Evolutionary conservation across 176 grass and related monocot species (phyloP), one percentile per base, ranked within the genome.

Genomic region (Olyra latifolia): DNA sequence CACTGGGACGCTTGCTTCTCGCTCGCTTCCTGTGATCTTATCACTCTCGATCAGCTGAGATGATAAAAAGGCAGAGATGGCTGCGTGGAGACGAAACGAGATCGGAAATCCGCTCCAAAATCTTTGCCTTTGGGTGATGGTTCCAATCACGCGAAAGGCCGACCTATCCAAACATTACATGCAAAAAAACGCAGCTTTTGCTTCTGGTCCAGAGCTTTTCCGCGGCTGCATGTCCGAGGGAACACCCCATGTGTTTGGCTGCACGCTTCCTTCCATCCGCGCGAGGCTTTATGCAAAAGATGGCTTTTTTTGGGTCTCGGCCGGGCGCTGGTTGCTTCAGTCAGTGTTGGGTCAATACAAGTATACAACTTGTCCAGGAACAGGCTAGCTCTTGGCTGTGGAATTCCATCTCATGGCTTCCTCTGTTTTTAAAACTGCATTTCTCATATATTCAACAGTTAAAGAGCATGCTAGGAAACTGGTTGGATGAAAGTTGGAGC

Each of bases 91-190:
- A 20, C 22, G 25, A 32, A 38, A 49, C 28, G 72, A 25, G 42
- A 14, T 35, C 35, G 23, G 73, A 17, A 77, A 88, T 84, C 81
- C 68, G 29, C 69, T 57, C 68, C 16, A 43, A 43, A 49, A 75
- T 84, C 87, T 70, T 12, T 53, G 62, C 87, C 84, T 88, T 75
- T 15, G 57, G 41, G 16, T 65, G 87, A 84, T 79, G 81, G 59
- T 74, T 83, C 86, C 27, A 73, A 66, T 79, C 79, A 76, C 63
- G 10, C 72, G 23, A 79, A 79, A 79, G 77, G 6, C 32, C 69
- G 56, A 56, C 76, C 62, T 64, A 89, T 89, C 82, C 62, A 22
- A 54, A 62, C 70, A 17, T 59, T 80, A 71, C 87, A 80, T 70
- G 46, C 46, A 84, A 17, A 53, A 68, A 2, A 75, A 54, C 39